Evolutionary conservation across 768 basidiomycete genomes (phyloP).

Genomic region (Paxillus rubicundulus): DNA sequence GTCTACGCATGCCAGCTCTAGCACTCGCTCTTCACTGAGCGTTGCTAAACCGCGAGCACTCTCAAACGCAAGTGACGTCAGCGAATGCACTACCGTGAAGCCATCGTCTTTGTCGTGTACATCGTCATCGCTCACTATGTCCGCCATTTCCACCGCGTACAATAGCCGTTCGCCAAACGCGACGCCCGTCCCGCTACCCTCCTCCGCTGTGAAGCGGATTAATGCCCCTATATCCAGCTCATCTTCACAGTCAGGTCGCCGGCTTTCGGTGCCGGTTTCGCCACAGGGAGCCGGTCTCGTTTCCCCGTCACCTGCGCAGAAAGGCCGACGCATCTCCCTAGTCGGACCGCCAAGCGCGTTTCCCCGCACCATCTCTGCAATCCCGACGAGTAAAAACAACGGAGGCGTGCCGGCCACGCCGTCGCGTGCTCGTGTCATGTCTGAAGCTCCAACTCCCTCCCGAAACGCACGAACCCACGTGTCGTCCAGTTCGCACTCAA

Average conservation of each 20-base stretch:
- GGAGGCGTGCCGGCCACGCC: slow-evolving; percentile 33
- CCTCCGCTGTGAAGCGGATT: slow-evolving; percentile 35
- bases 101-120: slow-evolving; percentile 25
- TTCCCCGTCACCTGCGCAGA: no score
- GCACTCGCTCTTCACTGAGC: slow-evolving; percentile 42
- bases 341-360: slow-evolving; percentile 29
- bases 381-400: slow-evolving; percentile 15
- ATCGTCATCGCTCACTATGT: slow-evolving; percentile 26
- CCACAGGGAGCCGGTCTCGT: no score
- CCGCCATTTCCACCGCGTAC: slow-evolving; percentile 17
- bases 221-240: slow-evolving; percentile 39
- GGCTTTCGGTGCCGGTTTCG: no score
- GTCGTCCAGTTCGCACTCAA: slow-evolving; percentile 16
- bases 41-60: slow-evolving; percentile 51
- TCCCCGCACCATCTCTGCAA: slow-evolving; percentile 15
- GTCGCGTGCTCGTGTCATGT: slow-evolving; percentile 43
- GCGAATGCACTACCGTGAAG: slow-evolving; percentile 51
- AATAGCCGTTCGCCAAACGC: slow-evolving; percentile 47
- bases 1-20: slow-evolving; percentile 17
- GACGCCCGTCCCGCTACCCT: slow-evolving; percentile 42
- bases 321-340: slow-evolving; percentile 19
- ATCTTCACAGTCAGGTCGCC: slow-evolving; percentile 14
- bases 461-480: slow-evolving; percentile 24
- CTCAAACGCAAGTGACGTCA: slow-evolving; percentile 49
- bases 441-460: slow-evolving; percentile 35